Evolutionary conservation across 169 alveolate genomes (phyloP).

Genomic region (Plasmodium inui): DNA sequence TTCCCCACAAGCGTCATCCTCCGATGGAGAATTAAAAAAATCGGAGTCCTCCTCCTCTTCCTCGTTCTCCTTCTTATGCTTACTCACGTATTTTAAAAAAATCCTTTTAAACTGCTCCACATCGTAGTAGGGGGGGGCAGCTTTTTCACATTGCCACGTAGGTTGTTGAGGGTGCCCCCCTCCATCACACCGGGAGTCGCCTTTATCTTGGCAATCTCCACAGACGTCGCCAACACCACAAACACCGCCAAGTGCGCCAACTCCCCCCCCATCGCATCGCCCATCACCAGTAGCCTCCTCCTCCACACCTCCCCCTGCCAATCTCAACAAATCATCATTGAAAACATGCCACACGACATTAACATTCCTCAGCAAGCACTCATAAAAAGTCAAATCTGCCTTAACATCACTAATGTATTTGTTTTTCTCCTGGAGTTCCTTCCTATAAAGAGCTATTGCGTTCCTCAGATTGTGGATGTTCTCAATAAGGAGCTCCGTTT

Average conservation of each 20-base stretch:
- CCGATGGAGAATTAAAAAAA: slow-evolving; percentile 1
- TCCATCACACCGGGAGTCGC: not conserved
- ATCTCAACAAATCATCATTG: slow-evolving; percentile 31
- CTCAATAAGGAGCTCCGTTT: slow-evolving; percentile 53
- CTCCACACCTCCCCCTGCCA: not conserved
- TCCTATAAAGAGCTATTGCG: slow-evolving; percentile 44
- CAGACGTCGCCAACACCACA: too few species aligned
- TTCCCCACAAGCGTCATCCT: slow-evolving; percentile 5
- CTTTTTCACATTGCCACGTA: not conserved
- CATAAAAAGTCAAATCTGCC: slow-evolving; percentile 9
- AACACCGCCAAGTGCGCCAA: too few species aligned
- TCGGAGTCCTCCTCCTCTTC: slow-evolving; percentile 12
- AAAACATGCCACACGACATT: slow-evolving; percentile 53
- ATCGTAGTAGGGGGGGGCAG: slow-evolving; percentile 44
- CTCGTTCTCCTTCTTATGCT: not conserved
- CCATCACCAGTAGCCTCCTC: not conserved
- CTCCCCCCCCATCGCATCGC: too few species aligned
- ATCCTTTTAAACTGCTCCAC: slow-evolving; percentile 6
- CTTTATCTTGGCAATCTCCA: not conserved
- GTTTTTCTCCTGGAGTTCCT: slow-evolving; percentile 58
- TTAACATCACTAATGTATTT: slow-evolving; percentile 24
- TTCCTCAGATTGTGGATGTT: slow-evolving; percentile 33
- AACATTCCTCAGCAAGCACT: slow-evolving; percentile 31
- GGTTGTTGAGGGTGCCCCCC: not conserved
- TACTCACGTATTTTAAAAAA: slow-evolving; percentile 45